These are phyloP conservation scores for Zizania palustris DNA, from an alignment of 202 grass and related monocot genomes.

Conservation along the genomic window DNA sequence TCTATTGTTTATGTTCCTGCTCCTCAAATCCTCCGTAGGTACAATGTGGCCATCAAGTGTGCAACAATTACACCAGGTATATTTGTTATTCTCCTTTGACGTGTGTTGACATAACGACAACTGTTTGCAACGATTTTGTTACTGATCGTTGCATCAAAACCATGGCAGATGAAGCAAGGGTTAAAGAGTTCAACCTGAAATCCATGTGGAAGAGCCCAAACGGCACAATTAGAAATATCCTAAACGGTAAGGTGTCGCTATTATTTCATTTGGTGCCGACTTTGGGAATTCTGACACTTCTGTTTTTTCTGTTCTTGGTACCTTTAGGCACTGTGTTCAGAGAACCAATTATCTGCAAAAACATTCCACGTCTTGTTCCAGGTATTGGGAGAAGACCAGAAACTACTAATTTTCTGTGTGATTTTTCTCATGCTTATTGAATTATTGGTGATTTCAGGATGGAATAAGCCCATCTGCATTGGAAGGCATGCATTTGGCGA, in stretches of 20 bases:
- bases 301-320: slow-evolving; percentile 35
- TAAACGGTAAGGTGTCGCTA: slow-evolving; percentile 58
- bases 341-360: slow-evolving; percentile 87
- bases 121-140: slow-evolving; percentile 7
- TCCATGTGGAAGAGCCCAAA: slow-evolving; percentile 87
- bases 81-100: background rate
- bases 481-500: slow-evolving; percentile 88
- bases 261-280: background rate
- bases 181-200: slow-evolving; percentile 76
- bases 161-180: slow-evolving; percentile 66
- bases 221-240: slow-evolving; percentile 89
- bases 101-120: background rate
- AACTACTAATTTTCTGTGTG: background rate
- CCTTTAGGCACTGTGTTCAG: slow-evolving; percentile 75
- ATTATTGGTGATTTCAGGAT: slow-evolving; percentile 50
- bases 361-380: slow-evolving; percentile 70
- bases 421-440: slow-evolving; percentile 24
- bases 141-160: slow-evolving; percentile 31
- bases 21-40: slow-evolving; percentile 44
- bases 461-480: slow-evolving; percentile 90
- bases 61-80: slow-evolving; percentile 87
- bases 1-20: slow-evolving; percentile 26
- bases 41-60: slow-evolving; percentile 93
- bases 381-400: slow-evolving; percentile 43
- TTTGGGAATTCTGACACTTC: background rate